These are phyloP conservation scores for Cucurbita ficifolia DNA, from an alignment of 306 rosid genomes.

Conservation along the genomic window DNA sequence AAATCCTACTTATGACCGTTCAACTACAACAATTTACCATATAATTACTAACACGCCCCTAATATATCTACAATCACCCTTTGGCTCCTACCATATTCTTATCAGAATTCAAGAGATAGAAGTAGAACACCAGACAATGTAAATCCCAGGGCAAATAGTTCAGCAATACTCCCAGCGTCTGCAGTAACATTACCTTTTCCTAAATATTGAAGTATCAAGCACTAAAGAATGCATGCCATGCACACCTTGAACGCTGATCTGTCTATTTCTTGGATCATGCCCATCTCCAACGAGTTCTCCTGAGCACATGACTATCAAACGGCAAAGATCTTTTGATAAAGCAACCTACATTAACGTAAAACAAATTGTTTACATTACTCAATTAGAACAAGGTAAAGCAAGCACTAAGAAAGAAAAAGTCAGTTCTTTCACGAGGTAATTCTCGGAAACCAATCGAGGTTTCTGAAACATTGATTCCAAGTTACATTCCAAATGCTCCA, in stretches of 20 bases:
- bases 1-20: neutral
- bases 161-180: constrained; percentile 11
- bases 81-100: neutral
- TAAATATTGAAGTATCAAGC: constrained; percentile 71
- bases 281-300: constrained; percentile 48
- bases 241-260: constrained; percentile 25
- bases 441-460: neutral
- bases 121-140: neutral
- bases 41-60: neutral
- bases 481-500: neutral
- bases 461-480: neutral
- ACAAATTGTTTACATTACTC: constrained; percentile 11
- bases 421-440: too few relatives aligned
- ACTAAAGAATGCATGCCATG: constrained; percentile 75
- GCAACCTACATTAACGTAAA: constrained; percentile 44
- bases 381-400: too few relatives aligned
- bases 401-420: too few relatives aligned
- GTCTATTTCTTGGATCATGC: constrained; percentile 18
- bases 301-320: constrained; percentile 78
- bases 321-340: constrained; percentile 84
- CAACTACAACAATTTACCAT: neutral
- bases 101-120: neutral
- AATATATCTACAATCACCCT: neutral
- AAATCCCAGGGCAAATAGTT: neutral
- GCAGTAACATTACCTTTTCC: constrained; percentile 59